Evolutionary conservation across 345 rosid species (phyloP), one percentile per base, ranked within the genome.

Genomic region (Ceriops zippeliana): DNA sequence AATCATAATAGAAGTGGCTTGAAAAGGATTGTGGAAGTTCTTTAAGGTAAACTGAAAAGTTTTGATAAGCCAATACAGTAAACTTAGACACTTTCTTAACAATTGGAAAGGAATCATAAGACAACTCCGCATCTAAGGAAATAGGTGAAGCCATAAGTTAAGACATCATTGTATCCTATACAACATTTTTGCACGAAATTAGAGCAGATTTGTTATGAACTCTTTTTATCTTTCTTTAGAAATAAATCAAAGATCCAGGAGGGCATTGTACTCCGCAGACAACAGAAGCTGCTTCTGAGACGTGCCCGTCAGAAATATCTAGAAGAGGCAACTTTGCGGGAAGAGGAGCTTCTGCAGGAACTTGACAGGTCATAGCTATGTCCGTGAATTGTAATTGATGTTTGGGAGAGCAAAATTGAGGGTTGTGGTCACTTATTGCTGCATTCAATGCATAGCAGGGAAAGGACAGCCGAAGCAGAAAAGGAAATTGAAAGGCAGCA

Each of bases 401-500:
- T 62, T 42, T 30, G 34, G 19, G 64, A 32, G 57, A 51, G 31
- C 70, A 30, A 20, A 34, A 56, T 52, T 47, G 58, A 64, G 22
- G 54, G 53, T 26, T 37, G 58, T 58, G 51, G 21, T 58, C 35
- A 35, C 66, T 73, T 61, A 75, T 59, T 57, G 57, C 22, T 59
- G 61, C 24, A 31, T 59, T 60, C 46, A 52, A 42, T 72, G 54
- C 65, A 32, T 65, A 42, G 22, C 79, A 90, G 93, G 77, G 89
- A 88, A 70, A 84, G 87, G 80, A 77, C 80, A 59, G 83, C 85
- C 63, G 93, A 90, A 79, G 81, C 81, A 70, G 91, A 88, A 76
- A 88, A 88, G 74, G 97, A 90, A 68, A 86, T 86, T 58, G 93
- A 88, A 80, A 88, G 93, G 66, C 93, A 85, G 72, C 85, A 78